phyloP scores from a whole-genome alignment of 805 yeast species.

The Candida tammaniensis region DNA sequence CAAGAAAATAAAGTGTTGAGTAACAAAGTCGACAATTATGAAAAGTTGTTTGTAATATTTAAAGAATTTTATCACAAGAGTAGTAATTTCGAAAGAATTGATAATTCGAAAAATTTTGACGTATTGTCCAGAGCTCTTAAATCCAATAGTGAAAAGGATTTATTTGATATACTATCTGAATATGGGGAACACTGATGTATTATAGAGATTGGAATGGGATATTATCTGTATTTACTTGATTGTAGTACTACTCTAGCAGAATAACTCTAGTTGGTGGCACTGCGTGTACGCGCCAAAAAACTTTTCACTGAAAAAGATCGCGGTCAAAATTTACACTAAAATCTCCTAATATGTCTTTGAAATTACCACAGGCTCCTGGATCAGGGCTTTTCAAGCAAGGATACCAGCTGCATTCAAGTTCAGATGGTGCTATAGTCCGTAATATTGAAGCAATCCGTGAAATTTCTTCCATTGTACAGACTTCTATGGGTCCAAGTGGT shows the following conservation, averaged over 20 bases:
- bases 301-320: conserved; percentile 7
- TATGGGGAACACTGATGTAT: too few relatives aligned
- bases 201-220: too few relatives aligned
- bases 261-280: too few relatives aligned
- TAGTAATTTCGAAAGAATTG: conserved; percentile 7
- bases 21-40: conserved; percentile 10
- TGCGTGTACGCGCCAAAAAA: conserved; percentile 2
- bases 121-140: conserved; percentile 12
- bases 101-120: conserved; percentile 10
- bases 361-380: conserved; percentile 89
- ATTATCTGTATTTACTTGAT: too few relatives aligned
- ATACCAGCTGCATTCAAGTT: conserved; percentile 78
- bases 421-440: conserved; percentile 91
- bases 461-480: conserved; percentile 84
- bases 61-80: conserved; percentile 10
- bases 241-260: too few relatives aligned
- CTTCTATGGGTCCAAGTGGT: conserved; percentile 97
- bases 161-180: conserved; percentile 10
- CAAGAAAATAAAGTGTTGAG: conserved; percentile 24
- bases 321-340: neutral
- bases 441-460: conserved; percentile 95
- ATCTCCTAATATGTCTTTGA: conserved; percentile 73
- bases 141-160: conserved; percentile 6
- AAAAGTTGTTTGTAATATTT: conserved; percentile 10
- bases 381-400: conserved; percentile 96